Percentiles rank a stretch among this genome's conserved stretches.
These are phyloP conservation scores for Quercus berberidifolia DNA, from an alignment of 306 rosid genomes.

Conservation along the genomic window DNA sequence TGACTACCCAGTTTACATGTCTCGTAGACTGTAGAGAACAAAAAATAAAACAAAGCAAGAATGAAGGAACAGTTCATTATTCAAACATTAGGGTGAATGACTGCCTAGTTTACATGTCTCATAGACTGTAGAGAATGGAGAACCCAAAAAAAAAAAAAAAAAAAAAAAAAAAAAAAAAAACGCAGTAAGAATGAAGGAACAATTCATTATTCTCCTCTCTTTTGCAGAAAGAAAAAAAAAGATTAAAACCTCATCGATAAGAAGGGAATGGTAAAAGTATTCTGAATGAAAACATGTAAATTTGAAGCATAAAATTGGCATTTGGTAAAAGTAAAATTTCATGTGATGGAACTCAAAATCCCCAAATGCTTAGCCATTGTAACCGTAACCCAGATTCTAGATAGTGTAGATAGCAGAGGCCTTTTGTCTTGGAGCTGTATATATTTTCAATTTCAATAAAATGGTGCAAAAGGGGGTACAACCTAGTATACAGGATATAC, in stretches of 20 bases:
- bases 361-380: background rate
- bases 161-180: background rate
- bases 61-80: no score
- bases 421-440: background rate
- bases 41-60: constrained; percentile 8
- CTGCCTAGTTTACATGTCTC: constrained; percentile 97
- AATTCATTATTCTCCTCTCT: background rate
- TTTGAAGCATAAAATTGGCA: background rate
- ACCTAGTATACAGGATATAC: no score
- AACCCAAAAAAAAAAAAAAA: no score
- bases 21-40: constrained; percentile 72
- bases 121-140: constrained; percentile 51
- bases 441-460: no score
- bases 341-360: background rate
- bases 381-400: background rate
- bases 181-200: constrained; percentile 6
- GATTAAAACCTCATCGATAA: constrained; percentile 16
- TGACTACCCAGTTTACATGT: constrained; percentile 97
- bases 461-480: no score
- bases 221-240: background rate
- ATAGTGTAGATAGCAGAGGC: background rate
- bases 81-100: constrained; percentile 71
- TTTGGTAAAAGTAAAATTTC: background rate
- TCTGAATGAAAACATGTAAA: background rate
- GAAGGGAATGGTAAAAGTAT: background rate